Evolutionary conservation across 257 asterid species (phyloP).

Genomic region (Striga asiatica): DNA sequence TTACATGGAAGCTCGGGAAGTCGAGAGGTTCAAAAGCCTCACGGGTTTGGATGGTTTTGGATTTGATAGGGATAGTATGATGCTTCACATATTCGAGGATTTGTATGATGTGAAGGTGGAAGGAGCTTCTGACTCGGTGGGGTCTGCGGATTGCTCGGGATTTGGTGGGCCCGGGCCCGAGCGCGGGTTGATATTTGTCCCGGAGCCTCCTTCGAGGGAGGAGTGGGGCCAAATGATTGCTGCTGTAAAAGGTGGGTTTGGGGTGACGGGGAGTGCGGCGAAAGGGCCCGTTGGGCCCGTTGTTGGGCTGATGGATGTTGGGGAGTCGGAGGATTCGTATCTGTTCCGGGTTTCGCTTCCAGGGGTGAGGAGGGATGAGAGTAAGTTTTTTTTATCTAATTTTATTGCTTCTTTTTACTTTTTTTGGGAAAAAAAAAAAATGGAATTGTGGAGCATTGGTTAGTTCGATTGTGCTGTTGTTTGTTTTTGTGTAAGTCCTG

Average conservation of each 20-base stretch:
- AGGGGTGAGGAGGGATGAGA: slow-evolving; percentile 75
- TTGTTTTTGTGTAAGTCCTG: too few relatives aligned
- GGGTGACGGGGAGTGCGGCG: slow-evolving; percentile 69
- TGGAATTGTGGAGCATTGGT: background rate
- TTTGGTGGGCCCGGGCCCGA: slow-evolving; percentile 16
- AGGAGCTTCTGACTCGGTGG: slow-evolving; percentile 8
- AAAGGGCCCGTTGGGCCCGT: slow-evolving; percentile 52
- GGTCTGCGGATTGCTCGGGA: slow-evolving; percentile 5
- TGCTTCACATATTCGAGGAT: slow-evolving; percentile 15
- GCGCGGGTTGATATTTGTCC: slow-evolving; percentile 46
- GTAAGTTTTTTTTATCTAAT: too few relatives aligned
- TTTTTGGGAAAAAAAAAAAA: too few relatives aligned
- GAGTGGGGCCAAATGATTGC: slow-evolving; percentile 53
- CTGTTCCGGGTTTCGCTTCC: slow-evolving; percentile 86
- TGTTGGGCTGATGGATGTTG: slow-evolving; percentile 64
- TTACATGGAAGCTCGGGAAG: slow-evolving; percentile 23
- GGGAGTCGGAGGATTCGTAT: slow-evolving; percentile 64
- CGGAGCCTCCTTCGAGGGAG: slow-evolving; percentile 48
- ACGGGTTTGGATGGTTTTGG: slow-evolving; percentile 35
- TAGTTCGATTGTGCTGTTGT: too few relatives aligned
- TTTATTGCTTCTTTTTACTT: too few relatives aligned
- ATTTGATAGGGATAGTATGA: slow-evolving; percentile 25
- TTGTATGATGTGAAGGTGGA: slow-evolving; percentile 9
- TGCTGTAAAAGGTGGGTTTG: slow-evolving; percentile 42
- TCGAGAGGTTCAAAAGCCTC: slow-evolving; percentile 45